These are phyloP conservation scores for Hymenotorrendiella dingleyae DNA, from an alignment of 2,329 filamentous ascomycete genomes.

Conservation along the genomic window DNA sequence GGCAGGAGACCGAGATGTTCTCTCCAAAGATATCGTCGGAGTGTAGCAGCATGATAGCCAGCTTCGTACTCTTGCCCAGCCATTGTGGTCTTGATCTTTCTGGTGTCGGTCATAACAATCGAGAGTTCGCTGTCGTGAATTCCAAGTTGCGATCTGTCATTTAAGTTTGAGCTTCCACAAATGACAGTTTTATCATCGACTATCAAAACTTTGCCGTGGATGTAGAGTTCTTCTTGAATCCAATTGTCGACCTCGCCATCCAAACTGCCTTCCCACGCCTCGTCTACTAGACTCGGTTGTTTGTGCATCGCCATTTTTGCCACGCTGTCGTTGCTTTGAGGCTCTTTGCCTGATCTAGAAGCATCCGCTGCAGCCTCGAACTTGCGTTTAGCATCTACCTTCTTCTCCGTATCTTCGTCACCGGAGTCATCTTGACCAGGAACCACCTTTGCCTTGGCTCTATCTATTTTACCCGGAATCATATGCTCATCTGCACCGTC, in stretches of 20 bases:
- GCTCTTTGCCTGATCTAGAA: slow-evolving; percentile 26
- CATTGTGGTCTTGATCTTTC: slow-evolving; percentile 67
- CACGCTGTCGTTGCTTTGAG: slow-evolving; percentile 39
- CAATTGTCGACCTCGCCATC: slow-evolving; percentile 80
- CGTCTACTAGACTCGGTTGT: slow-evolving; percentile 56
- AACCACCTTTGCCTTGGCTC: slow-evolving; percentile 31
- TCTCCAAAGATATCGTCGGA: slow-evolving; percentile 79
- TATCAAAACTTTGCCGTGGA: slow-evolving; percentile 87
- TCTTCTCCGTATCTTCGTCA: slow-evolving; percentile 34
- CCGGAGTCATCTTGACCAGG: slow-evolving; percentile 27
- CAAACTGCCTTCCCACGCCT: slow-evolving; percentile 67
- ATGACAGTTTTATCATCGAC: slow-evolving; percentile 81
- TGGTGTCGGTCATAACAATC: slow-evolving; percentile 82
- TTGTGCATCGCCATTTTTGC: slow-evolving; percentile 80
- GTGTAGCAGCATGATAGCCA: slow-evolving; percentile 73
- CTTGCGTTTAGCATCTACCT: slow-evolving; percentile 42
- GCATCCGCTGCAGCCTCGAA: slow-evolving; percentile 45
- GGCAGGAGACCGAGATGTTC: slow-evolving; percentile 82
- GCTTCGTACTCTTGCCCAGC: slow-evolving; percentile 70
- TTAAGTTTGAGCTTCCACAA: slow-evolving; percentile 84
- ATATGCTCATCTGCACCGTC: slow-evolving; percentile 41
- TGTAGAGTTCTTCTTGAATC: slow-evolving; percentile 93
- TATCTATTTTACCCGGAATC: slow-evolving; percentile 36
- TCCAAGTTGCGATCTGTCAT: slow-evolving; percentile 83
- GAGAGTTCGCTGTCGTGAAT: slow-evolving; percentile 87